Conservation (phyloP, 768 basidiomycete genomes). For the Panaeolus papilionaceus region DNA sequence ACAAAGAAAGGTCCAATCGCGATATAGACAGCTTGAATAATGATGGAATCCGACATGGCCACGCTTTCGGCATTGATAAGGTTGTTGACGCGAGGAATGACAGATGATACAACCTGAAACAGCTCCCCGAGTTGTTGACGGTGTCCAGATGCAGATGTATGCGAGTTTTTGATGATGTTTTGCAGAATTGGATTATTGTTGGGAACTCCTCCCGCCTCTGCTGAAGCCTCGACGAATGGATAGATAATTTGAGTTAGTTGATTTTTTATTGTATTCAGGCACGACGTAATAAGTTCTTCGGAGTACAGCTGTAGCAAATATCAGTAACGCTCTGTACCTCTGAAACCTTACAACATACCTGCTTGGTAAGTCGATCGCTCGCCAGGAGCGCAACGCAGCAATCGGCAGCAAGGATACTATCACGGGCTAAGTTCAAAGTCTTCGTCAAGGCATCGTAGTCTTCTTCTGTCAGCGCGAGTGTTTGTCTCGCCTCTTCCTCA, state of each 20-base stretch:
- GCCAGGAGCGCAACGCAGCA: constrained; percentile 81
- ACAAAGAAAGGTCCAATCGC: constrained; percentile 95
- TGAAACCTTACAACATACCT: constrained; percentile 54
- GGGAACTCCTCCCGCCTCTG: constrained; percentile 43
- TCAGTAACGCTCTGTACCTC: constrained; percentile 9
- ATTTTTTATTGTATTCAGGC: constrained; percentile 79
- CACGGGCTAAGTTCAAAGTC: constrained; percentile 65
- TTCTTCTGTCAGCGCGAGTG: constrained; percentile 44
- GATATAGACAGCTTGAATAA: constrained; percentile 93
- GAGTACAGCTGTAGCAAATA: constrained; percentile 76
- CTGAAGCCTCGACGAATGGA: constrained; percentile 81
- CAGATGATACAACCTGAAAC: constrained; percentile 74
- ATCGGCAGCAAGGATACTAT: constrained; percentile 84
- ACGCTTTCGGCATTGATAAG: constrained; percentile 76
- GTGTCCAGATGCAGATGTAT: constrained; percentile 38
- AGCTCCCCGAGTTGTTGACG: constrained; percentile 66
- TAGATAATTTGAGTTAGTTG: constrained; percentile 82
- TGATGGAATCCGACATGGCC: constrained; percentile 88
- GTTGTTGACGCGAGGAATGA: constrained; percentile 75
- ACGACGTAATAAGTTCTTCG: constrained; percentile 87
- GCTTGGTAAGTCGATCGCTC: constrained; percentile 83
- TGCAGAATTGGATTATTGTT: constrained; percentile 56
- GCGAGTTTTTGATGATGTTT: constrained; percentile 52
- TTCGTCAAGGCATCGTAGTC: constrained; percentile 57
- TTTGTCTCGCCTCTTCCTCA: neutral